Base-by-base conservation (phyloP, 164 flowering plant genomes). In the Macadamia integrifolia region DNA sequence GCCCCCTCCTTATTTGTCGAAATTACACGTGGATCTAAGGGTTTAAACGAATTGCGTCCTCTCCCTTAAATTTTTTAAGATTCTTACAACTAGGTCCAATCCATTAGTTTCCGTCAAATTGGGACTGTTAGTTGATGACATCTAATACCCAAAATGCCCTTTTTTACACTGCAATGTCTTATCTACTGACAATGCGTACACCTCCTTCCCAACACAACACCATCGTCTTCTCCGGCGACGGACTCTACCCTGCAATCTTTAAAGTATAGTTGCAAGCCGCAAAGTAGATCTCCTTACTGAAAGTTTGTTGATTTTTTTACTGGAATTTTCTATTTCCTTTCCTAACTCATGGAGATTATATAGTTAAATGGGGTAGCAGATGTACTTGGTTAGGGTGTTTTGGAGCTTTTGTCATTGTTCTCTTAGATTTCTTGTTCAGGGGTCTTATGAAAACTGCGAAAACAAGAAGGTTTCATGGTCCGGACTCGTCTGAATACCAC, bases 91-190 rank as follows among this genome's bases (percentile, higher is more conserved):
- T 23, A 23, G 23, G 23, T 23, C 23, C 23, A 23, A 23, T 23
- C 23, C 23, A 23, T 23, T 23, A 23, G 0, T 23, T 0, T 23
- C 23, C 23, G 23, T 23, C 23, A 23, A 23, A 23, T 23, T 23
- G 23, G 23, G 23, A 23, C 23, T 23, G 23, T 23, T 23, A 23
- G 23, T 23, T 23, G 23, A 23, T 23, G 23, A 23, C 23, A 73
- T 69, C 18, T 72, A 72, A 0, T 75, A 70, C 6, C 79, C 79
- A 48, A 23, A 1, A 0, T 75, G 75, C 6, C 79, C 79, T 42
- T 10, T 48, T 48, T 75, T 52, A 73, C 79, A 76, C 40, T 72
- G 79, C 14, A 75, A 73, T 32, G 79, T 76, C 49, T 65, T 58
- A 49, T 72, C 67, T 0, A 43, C 29, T 18, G 42, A 64, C 78